Base-by-base conservation (phyloP, 2,329 filamentous ascomycete genomes). In the Pestalotiopsis sp. region DNA sequence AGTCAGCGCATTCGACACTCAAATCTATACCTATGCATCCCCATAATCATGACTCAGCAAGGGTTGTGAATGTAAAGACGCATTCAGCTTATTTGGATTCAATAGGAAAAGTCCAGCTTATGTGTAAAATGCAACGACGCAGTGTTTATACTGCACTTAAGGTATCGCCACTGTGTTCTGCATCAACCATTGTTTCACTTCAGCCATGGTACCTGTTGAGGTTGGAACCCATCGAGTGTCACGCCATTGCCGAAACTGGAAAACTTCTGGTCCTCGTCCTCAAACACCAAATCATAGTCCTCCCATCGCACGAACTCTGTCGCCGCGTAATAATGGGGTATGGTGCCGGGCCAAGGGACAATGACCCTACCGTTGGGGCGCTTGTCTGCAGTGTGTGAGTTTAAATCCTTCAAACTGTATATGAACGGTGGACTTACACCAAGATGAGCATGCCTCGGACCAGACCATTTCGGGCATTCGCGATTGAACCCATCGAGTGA, bases 241-340 rank as follows among this genome's bases (percentile, higher is more conserved):
- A 36, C n/a, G 14, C 14, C 17, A 3, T 61, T 61, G 31, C 31
- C 59, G 38, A 61, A 41, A 7, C 64, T 66, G 6, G 36, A 31
- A 27, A 27, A 45, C 20, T 45, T 66, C n/a, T 27, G 13, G 4
- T 41, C 39, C 2, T 66, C 49, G 4, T 66, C n/a, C 36, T 45
- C 52, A 20, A 60, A 66, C 36, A 23, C 20, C 11, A 59, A 14
- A 27, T 60, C 52, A 13, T 59, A 66, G 7, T 59, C 52, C n/a
- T 66, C 52, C 64, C 36, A 66, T 3, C 52, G 64, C 36, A 66
- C 56, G 7, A 66, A n/a, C 17, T 66, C 52, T 20, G 64, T 66
- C 49, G 64, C 52, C 11, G 36, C 23, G n/a, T 66, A 66, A 27
- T 59, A 41, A 59, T 60, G 49, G 11, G 60, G 52, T 39, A 66